These are phyloP conservation scores for Clonostachys sp. DNA, from an alignment of 2,329 filamentous ascomycete species.

Conservation along the genomic window DNA sequence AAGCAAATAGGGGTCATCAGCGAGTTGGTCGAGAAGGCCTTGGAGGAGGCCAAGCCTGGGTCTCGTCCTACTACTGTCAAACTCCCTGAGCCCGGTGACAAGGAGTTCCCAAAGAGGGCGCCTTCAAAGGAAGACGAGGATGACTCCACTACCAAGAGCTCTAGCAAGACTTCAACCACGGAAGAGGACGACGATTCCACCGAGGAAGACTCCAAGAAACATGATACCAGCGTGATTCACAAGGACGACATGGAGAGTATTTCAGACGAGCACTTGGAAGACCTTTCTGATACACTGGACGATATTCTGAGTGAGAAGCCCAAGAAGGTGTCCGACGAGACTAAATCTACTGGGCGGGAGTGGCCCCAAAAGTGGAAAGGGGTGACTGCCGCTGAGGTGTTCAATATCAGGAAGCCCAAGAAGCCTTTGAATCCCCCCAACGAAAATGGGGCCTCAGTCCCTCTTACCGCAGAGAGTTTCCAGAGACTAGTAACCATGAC, in stretches of 20 bases:
- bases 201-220: slow-evolving; percentile 7
- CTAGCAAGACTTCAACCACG: slow-evolving; percentile 26
- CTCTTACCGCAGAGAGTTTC: slow-evolving; percentile 80
- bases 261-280: background rate
- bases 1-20: slow-evolving; percentile 65
- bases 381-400: slow-evolving; percentile 5
- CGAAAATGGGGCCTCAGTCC: slow-evolving; percentile 66
- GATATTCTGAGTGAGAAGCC: slow-evolving; percentile 4
- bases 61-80: slow-evolving; percentile 65
- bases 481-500: slow-evolving; percentile 80
- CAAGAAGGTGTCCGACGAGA: slow-evolving; percentile 1
- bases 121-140: background rate
- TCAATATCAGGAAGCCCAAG: slow-evolving; percentile 6
- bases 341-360: background rate
- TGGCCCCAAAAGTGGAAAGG: slow-evolving; percentile 1
- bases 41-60: slow-evolving; percentile 77
- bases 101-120: slow-evolving; percentile 24
- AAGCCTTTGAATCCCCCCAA: slow-evolving; percentile 52
- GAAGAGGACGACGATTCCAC: slow-evolving; percentile 5
- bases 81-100: slow-evolving; percentile 68
- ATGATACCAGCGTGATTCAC: slow-evolving; percentile 6
- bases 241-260: background rate
- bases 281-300: slow-evolving; percentile 4
- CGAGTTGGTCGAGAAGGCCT: slow-evolving; percentile 65
- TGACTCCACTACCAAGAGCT: slow-evolving; percentile 6